These are phyloP conservation scores for Claviceps fusiformis DNA, from an alignment of 2,329 filamentous ascomycete species.

Conservation along the genomic window DNA sequence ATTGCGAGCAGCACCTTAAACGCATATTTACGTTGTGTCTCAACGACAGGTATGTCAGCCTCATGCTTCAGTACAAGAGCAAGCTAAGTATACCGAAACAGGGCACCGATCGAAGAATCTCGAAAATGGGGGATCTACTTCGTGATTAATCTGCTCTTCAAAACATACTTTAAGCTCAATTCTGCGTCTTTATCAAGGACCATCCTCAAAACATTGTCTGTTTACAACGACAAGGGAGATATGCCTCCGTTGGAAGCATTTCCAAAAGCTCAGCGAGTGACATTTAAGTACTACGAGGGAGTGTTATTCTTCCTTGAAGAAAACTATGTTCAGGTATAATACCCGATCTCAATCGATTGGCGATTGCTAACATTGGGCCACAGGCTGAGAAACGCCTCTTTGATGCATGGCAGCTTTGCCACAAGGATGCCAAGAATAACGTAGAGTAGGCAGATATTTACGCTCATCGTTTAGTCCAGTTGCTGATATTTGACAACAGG, in stretches of 20 bases:
- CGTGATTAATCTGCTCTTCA: conserved; percentile 88
- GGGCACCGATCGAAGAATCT: conserved; percentile 72
- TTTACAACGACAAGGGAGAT: conserved; percentile 55
- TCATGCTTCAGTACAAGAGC: neutral
- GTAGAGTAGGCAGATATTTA: conserved; percentile 50
- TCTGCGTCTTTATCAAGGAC: conserved; percentile 82
- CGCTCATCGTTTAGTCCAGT: neutral
- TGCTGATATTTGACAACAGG: conserved; percentile 37
- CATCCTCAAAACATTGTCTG: conserved; percentile 69
- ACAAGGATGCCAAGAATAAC: conserved; percentile 58
- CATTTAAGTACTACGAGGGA: conserved; percentile 91
- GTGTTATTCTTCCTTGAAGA: conserved; percentile 92
- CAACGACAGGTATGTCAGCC: conserved; percentile 71
- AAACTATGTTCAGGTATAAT: conserved; percentile 62
- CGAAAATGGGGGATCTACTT: conserved; percentile 98
- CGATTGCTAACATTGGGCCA: neutral
- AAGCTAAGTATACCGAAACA: conserved; percentile 19
- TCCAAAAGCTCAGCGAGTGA: conserved; percentile 81
- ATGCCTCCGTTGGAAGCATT: conserved; percentile 70
- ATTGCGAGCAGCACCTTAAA: conserved; percentile 82
- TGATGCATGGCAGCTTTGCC: conserved; percentile 70
- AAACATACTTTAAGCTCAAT: conserved; percentile 95
- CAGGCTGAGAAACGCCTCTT: conserved; percentile 70
- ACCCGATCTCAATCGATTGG: neutral
- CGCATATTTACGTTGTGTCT: conserved; percentile 84